Evolutionary conservation across 1,284 basidiomycete species (phyloP).

Genomic region (Leccinum cinnamomeum): DNA sequence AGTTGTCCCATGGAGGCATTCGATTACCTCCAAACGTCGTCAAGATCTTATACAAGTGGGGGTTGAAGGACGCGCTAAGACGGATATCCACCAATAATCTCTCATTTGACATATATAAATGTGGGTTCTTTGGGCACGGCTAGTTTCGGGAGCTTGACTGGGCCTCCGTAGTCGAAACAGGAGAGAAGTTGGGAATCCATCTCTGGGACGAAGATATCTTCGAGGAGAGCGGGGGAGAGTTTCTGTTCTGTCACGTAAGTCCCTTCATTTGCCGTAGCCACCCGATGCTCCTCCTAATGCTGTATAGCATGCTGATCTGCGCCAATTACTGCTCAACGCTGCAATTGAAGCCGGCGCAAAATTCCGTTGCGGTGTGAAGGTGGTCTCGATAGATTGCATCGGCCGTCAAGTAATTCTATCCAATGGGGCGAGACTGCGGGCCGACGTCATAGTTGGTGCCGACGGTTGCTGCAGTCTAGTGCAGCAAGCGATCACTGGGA

Average conservation of each 20-base stretch:
- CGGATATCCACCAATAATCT: conserved; percentile 40
- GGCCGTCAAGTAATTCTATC: conserved; percentile 39
- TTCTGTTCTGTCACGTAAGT: conserved; percentile 51
- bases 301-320: conserved; percentile 32
- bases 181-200: conserved; percentile 51
- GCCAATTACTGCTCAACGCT: conserved; percentile 42
- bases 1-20: conserved; percentile 40
- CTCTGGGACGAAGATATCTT: conserved; percentile 56
- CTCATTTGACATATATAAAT: conserved; percentile 40
- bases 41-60: conserved; percentile 59
- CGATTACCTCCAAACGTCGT: conserved; percentile 56
- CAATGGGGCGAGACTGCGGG: conserved; percentile 46
- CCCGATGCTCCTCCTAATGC: conserved; percentile 4
- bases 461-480: conserved; percentile 46
- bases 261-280: not conserved
- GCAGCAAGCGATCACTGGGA: conserved; percentile 20
- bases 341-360: conserved; percentile 46
- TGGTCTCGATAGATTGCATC: conserved; percentile 38
- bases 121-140: conserved; percentile 30
- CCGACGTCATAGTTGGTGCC: conserved; percentile 65
- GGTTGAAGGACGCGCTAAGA: conserved; percentile 41
- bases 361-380: conserved; percentile 42
- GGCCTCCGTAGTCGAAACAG: conserved; percentile 40
- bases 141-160: conserved; percentile 8
- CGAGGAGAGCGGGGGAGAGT: conserved; percentile 54